Percentiles rank a stretch among this genome's conserved stretches.
These are phyloP conservation scores for Fusarium beomiforme DNA, from an alignment of 2,329 filamentous ascomycete genomes.

Conservation along the genomic window DNA sequence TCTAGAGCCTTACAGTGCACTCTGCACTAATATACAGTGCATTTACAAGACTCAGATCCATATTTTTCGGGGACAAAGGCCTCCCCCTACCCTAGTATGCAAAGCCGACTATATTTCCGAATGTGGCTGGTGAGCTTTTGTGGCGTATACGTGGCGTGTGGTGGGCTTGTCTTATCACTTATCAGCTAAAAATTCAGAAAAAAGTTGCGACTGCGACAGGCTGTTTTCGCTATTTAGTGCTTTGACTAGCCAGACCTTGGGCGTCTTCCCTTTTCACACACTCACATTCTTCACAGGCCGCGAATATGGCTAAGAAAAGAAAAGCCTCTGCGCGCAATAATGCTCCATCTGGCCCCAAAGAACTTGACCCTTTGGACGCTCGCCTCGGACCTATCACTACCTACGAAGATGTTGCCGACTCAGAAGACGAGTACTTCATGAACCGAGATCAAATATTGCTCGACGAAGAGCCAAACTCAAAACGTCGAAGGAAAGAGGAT, in stretches of 20 bases:
- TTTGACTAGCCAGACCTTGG: neutral
- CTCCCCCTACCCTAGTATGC: too few relatives aligned
- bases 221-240: slow-evolving; percentile 7
- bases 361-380: slow-evolving; percentile 66
- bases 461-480: slow-evolving; percentile 81
- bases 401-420: slow-evolving; percentile 89
- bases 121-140: neutral
- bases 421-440: slow-evolving; percentile 92
- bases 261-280: neutral
- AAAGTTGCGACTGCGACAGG: slow-evolving; percentile 27
- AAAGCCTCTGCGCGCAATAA: slow-evolving; percentile 68
- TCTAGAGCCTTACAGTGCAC: too few relatives aligned
- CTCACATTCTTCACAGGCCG: neutral
- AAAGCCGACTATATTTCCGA: neutral
- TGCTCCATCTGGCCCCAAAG: slow-evolving; percentile 61
- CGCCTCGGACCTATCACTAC: slow-evolving; percentile 69
- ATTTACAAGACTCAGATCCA: too few relatives aligned
- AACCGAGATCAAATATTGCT: slow-evolving; percentile 87
- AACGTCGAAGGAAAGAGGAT: slow-evolving; percentile 78
- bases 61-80: too few relatives aligned
- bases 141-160: neutral
- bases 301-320: slow-evolving; percentile 71
- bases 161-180: slow-evolving; percentile 25
- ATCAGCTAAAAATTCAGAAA: slow-evolving; percentile 35
- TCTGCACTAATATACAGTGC: too few relatives aligned